phyloP scores from a whole-genome alignment of 331 rosid species.

The Phaseolus coccineus region DNA sequence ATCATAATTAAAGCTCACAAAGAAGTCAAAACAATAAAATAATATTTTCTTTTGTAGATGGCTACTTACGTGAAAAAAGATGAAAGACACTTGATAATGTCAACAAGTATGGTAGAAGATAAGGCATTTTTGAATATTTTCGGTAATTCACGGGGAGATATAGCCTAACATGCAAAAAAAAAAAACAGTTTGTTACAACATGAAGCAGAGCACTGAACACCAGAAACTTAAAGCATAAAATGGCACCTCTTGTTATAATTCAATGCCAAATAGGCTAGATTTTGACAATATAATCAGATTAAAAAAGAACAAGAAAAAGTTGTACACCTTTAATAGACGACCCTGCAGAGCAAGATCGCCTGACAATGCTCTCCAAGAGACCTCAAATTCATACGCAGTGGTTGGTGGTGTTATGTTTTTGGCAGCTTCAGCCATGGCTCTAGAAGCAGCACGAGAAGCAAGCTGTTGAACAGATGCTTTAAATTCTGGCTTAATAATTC shows the following conservation, averaged over 20 bases:
- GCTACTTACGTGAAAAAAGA: constrained; percentile 76
- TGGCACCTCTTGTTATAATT: constrained; percentile 17
- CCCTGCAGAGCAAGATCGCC: constrained; percentile 73
- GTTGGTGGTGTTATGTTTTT: constrained; percentile 71
- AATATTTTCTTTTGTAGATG: not conserved
- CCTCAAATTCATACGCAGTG: constrained; percentile 93
- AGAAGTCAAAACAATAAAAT: constrained; percentile 26
- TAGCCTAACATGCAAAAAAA: constrained; percentile 55
- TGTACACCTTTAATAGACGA: constrained; percentile 70
- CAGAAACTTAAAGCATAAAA: constrained; percentile 24
- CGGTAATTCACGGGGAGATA: constrained; percentile 69
- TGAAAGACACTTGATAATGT: constrained; percentile 80
- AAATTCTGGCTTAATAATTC: constrained; percentile 52
- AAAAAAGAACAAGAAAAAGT: constrained; percentile 23
- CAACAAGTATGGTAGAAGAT: constrained; percentile 71
- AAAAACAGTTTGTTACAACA: constrained; percentile 22
- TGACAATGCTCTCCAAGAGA: constrained; percentile 79
- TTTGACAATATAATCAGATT: constrained; percentile 31
- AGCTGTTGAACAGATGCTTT: constrained; percentile 76
- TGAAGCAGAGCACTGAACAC: constrained; percentile 27
- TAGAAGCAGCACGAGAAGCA: constrained; percentile 83
- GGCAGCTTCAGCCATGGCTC: constrained; percentile 73
- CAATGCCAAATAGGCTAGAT: constrained; percentile 15
- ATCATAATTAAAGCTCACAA: constrained; percentile 27
- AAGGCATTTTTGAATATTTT: constrained; percentile 87